A percentile compares a stretch with the other conserved stretches of the same genome.
Conservation (phyloP, 2,329 filamentous ascomycete species). For the Helotiales sp. region DNA sequence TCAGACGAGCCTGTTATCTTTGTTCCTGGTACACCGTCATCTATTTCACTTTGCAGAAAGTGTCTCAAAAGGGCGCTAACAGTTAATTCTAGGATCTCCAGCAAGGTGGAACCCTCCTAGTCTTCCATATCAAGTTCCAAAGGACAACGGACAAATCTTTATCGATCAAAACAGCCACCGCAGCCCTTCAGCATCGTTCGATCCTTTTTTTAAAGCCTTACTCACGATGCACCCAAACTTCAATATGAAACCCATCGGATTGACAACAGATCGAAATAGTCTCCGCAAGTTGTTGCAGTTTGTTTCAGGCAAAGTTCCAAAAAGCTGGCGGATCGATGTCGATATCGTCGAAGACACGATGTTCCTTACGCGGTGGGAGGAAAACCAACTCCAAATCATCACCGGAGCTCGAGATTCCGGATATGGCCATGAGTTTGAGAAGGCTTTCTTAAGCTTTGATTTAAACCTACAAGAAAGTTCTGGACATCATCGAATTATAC, state of each 20-base stretch:
- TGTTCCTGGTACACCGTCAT: constrained; percentile 31
- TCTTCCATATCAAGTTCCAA: constrained; percentile 30
- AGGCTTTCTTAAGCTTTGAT: constrained; percentile 35
- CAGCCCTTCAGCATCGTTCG: constrained; percentile 37
- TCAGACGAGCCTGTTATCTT: constrained; percentile 26
- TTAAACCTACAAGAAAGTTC: constrained; percentile 31
- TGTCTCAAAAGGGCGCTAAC: not conserved
- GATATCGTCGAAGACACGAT: constrained; percentile 43
- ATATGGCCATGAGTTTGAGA: constrained; percentile 44
- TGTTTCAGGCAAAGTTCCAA: constrained; percentile 30
- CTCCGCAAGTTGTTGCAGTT: constrained; percentile 42
- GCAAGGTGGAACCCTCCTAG: constrained; percentile 22
- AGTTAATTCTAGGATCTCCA: constrained; percentile 25
- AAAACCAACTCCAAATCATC: constrained; percentile 24
- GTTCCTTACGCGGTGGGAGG: constrained; percentile 43
- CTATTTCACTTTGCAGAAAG: not conserved
- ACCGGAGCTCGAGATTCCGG: constrained; percentile 30
- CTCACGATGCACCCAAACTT: constrained; percentile 32
- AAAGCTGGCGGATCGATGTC: constrained; percentile 43
- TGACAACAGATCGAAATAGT: constrained; percentile 43
- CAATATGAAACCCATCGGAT: constrained; percentile 32
- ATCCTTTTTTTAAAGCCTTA: constrained; percentile 38
- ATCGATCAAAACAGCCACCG: constrained; percentile 42
- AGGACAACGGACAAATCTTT: constrained; percentile 31
- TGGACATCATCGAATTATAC: constrained; percentile 38